Percentiles rank a stretch among this genome's conserved stretches.
These are phyloP conservation scores for Pulicaria dysenterica DNA, from an alignment of 129 eudicot genomes.

Conservation along the genomic window DNA sequence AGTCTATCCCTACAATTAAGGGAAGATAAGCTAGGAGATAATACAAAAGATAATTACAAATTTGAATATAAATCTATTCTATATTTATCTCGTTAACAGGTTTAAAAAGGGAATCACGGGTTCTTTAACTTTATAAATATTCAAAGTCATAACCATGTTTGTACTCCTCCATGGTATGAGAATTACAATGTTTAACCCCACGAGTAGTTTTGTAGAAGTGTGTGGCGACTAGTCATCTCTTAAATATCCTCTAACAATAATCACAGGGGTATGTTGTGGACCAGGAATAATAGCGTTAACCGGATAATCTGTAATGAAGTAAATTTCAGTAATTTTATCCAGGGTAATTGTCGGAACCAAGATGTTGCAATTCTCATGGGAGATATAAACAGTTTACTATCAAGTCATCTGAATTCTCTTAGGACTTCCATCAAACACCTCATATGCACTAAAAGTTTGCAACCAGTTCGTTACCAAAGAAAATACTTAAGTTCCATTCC, in stretches of 20 bases:
- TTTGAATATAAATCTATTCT: no score
- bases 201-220: background rate
- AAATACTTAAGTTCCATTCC: background rate
- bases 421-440: slow-evolving; percentile 25
- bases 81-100: no score
- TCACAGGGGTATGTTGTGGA: background rate
- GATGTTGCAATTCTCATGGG: background rate
- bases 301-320: background rate
- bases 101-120: background rate
- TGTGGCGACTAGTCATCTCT: background rate
- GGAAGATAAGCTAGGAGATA: no score
- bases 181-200: background rate
- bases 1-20: no score
- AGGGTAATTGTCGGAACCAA: background rate
- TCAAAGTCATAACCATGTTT: background rate
- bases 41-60: no score
- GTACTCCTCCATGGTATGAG: background rate
- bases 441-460: background rate
- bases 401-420: background rate
- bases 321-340: background rate
- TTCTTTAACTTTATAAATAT: background rate
- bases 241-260: background rate
- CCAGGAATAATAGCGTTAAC: background rate
- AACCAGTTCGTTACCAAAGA: background rate
- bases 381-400: background rate